Conservation (phyloP, 179 eudicot species). For the Sideroxylon spinosum region DNA sequence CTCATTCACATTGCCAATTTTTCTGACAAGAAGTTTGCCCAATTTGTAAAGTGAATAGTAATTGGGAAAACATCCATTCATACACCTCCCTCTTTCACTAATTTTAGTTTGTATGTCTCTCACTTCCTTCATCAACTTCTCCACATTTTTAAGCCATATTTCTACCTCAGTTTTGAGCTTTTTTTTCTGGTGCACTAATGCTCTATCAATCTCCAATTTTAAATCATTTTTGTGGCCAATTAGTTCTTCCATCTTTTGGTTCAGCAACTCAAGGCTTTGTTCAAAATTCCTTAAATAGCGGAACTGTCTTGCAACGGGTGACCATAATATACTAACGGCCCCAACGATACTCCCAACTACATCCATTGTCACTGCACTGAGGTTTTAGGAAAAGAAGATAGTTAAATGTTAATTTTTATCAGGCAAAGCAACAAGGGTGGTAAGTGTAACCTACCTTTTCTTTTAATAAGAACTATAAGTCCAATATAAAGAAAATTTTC, state of each 20-base stretch:
- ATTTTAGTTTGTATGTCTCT: not conserved
- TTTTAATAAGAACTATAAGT: no score
- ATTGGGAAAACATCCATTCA: conserved; percentile 11
- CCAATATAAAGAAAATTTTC: no score
- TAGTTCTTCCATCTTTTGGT: conserved; percentile 15
- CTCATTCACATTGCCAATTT: conserved; percentile 24
- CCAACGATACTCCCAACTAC: conserved; percentile 14
- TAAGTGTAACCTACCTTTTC: no score
- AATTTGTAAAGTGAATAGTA: conserved; percentile 19
- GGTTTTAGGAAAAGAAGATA: not conserved
- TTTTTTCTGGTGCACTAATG: conserved; percentile 13
- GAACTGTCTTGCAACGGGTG: conserved; percentile 5
- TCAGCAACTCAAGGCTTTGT: not conserved
- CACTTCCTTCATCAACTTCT: conserved; percentile 14
- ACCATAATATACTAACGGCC: conserved; percentile 2
- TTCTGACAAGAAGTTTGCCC: conserved; percentile 23
- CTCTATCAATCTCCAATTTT: conserved; percentile 11
- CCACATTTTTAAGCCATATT: conserved; percentile 24
- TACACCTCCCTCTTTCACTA: conserved; percentile 2
- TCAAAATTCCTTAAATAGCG: conserved; percentile 2
- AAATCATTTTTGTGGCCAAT: conserved; percentile 14
- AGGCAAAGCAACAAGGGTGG: no score
- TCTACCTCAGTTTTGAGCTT: conserved; percentile 15
- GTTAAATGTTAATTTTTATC: not conserved
- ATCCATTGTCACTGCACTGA: conserved; percentile 17